Evolutionary conservation across 1,139 yeast genomes (phyloP).

Genomic region (Candida anutae): DNA sequence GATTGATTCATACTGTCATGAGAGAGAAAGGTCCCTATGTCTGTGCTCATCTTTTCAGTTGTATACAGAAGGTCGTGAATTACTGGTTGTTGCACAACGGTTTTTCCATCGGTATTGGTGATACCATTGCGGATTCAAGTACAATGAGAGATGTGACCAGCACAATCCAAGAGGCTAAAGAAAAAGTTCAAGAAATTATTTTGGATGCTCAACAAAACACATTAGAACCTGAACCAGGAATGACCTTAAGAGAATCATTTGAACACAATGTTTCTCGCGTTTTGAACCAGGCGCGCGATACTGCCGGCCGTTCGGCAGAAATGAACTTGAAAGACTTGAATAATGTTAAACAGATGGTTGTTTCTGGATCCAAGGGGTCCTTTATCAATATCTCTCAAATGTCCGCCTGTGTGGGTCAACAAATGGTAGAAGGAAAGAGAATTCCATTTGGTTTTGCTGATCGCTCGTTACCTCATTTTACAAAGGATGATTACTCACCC

Average conservation of each 20-base stretch:
- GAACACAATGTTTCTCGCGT: conserved; percentile 96
- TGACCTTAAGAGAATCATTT: conserved; percentile 97
- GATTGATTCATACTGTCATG: conserved; percentile 93
- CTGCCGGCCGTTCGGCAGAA: conserved; percentile 98
- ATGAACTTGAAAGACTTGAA: conserved; percentile 88
- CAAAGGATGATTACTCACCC: conserved; percentile 96
- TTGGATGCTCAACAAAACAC: conserved; percentile 83
- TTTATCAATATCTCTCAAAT: conserved; percentile 97
- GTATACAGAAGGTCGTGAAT: conserved; percentile 90
- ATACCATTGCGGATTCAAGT: conserved; percentile 95
- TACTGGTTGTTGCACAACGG: conserved; percentile 96
- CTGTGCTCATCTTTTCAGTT: conserved; percentile 87
- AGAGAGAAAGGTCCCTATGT: conserved; percentile 92
- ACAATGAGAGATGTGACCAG: conserved; percentile 92
- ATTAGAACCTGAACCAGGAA: conserved; percentile 95
- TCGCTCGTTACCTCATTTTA: conserved; percentile 94
- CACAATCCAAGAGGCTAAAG: conserved; percentile 88
- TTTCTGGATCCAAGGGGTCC: conserved; percentile 98
- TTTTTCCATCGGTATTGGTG: conserved; percentile 98
- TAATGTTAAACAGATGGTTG: conserved; percentile 98
- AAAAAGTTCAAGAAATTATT: conserved; percentile 88
- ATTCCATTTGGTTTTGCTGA: conserved; percentile 96
- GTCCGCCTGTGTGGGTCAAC: conserved; percentile 99
- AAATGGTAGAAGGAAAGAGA: conserved; percentile 99
- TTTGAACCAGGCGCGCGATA: conserved; percentile 96